These are phyloP conservation scores for Dryas alaskensis DNA, from an alignment of 306 rosid genomes.

Conservation along the genomic window DNA sequence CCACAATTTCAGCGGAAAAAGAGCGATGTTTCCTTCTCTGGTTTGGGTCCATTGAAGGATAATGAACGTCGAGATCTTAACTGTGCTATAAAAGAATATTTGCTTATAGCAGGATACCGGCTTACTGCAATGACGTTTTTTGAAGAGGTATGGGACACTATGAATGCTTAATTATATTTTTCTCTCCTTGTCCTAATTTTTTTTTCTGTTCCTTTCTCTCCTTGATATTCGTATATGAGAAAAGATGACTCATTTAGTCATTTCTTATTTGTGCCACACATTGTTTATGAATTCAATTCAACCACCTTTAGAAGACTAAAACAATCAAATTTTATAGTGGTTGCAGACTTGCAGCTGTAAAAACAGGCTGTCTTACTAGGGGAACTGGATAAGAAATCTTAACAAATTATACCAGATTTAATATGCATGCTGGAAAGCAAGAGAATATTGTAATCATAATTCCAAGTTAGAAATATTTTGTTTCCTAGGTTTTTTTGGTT, in stretches of 20 bases:
- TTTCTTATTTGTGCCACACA: neutral
- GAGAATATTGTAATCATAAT: neutral
- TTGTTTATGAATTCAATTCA: neutral
- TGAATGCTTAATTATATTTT: neutral
- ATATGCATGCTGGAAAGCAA: neutral
- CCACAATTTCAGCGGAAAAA: slow-evolving; percentile 49
- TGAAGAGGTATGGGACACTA: slow-evolving; percentile 69
- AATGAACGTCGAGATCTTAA: slow-evolving; percentile 82
- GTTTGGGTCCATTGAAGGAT: slow-evolving; percentile 83
- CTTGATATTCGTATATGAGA: neutral
- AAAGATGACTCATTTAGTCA: neutral
- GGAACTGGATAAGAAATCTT: neutral
- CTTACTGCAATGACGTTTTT: slow-evolving; percentile 98
- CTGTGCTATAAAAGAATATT: slow-evolving; percentile 92
- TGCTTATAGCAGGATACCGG: slow-evolving; percentile 91
- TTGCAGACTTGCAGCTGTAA: too few species aligned
- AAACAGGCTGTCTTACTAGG: neutral
- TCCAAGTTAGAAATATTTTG: neutral
- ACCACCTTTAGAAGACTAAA: neutral
- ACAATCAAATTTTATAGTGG: too few species aligned
- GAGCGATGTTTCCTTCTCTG: slow-evolving; percentile 46
- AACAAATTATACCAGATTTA: neutral
- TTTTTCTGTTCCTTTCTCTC: neutral
- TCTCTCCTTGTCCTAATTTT: neutral
- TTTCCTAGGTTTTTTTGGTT: neutral